Evolutionary conservation across 2,329 filamentous ascomycete species (phyloP).

Genomic region (Clarireedia monteithiana): DNA sequence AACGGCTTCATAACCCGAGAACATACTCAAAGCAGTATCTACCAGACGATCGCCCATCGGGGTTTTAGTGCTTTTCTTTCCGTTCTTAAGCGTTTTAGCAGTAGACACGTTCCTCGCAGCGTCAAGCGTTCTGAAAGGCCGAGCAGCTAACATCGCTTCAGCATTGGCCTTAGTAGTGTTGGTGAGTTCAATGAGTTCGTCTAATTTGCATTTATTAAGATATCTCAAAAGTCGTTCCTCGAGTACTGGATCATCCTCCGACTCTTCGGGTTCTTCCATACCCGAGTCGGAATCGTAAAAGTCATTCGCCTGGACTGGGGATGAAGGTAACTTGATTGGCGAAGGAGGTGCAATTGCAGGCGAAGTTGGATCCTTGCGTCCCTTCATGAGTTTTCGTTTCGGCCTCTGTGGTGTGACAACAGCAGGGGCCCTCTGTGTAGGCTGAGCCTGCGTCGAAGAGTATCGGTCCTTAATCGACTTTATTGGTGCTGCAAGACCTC

Average conservation of each 20-base stretch:
- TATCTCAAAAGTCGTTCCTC: conserved; percentile 62
- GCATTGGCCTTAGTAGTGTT: conserved; percentile 64
- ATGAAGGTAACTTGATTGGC: conserved; percentile 13
- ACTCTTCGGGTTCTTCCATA: conserved; percentile 19
- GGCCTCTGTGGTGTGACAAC: conserved; percentile 23
- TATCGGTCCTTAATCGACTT: conserved; percentile 53
- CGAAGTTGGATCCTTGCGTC: conserved; percentile 25
- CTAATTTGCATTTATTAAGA: conserved; percentile 70
- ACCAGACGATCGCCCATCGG: conserved; percentile 60
- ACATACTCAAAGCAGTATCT: conserved; percentile 63
- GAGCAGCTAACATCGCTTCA: conserved; percentile 59
- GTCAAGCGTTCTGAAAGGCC: conserved; percentile 64
- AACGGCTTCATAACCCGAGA: conserved; percentile 72
- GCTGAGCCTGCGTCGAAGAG: conserved; percentile 37
- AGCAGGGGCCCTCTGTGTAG: conserved; percentile 17
- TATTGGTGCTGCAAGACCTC: conserved; percentile 44
- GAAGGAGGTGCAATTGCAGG: conserved; percentile 19
- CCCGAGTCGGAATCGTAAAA: conserved; percentile 28
- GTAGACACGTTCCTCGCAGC: conserved; percentile 58
- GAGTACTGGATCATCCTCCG: conserved; percentile 36
- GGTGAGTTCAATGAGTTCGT: conserved; percentile 76
- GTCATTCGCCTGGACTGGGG: conserved; percentile 12
- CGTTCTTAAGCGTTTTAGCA: conserved; percentile 38
- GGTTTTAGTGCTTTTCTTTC: conserved; percentile 38
- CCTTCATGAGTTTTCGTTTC: conserved; percentile 28